phyloP scores from a whole-genome alignment of 1,284 basidiomycete genomes.

The Takashimella koratensis region DNA sequence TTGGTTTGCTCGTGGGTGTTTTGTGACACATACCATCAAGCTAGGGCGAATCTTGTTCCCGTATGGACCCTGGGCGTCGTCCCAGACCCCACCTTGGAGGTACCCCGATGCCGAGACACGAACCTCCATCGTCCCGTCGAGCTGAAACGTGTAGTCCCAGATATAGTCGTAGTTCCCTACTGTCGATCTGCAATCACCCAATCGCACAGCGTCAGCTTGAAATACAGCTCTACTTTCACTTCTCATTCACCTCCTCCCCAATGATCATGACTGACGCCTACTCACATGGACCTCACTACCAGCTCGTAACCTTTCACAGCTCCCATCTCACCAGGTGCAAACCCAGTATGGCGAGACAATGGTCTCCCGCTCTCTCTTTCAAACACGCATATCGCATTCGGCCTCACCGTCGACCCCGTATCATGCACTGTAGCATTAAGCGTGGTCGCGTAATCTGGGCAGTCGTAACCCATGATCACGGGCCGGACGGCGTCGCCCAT shows the following conservation, averaged over 20 bases:
- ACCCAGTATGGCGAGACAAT: constrained; percentile 55
- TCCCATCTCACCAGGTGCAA: constrained; percentile 25
- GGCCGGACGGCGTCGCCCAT: constrained; percentile 59
- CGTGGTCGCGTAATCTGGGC: constrained; percentile 60
- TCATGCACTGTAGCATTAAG: constrained; percentile 59
- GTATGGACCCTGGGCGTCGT: constrained; percentile 54
- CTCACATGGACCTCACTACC: constrained; percentile 54
- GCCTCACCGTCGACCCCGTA: constrained; percentile 51
- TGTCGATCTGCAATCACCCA: constrained; percentile 47
- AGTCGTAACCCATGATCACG: constrained; percentile 63
- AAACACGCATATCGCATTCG: constrained; percentile 62
- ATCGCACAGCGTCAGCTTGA: no score
- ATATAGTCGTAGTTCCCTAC: constrained; percentile 59
- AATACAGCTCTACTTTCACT: no score
- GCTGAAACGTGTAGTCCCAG: constrained; percentile 64
- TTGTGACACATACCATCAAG: not conserved
- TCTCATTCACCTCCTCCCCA: no score
- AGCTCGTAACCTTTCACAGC: constrained; percentile 61
- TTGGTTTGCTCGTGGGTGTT: no score
- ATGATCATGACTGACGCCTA: not conserved
- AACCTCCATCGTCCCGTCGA: constrained; percentile 65
- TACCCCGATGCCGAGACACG: constrained; percentile 64
- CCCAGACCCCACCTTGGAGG: constrained; percentile 61
- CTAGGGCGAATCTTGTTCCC: constrained; percentile 55
- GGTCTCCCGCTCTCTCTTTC: constrained; percentile 60